These are phyloP conservation scores for Tulasnella sp. DNA, from an alignment of 768 basidiomycete species.

Conservation along the genomic window DNA sequence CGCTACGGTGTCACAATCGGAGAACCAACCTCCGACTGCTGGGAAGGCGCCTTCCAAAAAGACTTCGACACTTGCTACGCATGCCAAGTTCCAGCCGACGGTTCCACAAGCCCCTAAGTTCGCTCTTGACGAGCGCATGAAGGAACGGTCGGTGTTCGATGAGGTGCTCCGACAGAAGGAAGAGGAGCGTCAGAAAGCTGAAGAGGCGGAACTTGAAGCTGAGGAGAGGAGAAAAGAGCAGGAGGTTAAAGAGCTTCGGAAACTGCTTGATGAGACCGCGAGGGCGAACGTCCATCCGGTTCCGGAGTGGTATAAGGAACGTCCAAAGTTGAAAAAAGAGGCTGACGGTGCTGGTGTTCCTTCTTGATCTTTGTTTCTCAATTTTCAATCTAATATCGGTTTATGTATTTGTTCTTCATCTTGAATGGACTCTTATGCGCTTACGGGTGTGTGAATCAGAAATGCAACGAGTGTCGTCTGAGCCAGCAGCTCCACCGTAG, in stretches of 20 bases:
- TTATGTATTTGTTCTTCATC: background rate
- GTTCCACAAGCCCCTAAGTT: background rate
- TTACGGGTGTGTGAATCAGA: background rate
- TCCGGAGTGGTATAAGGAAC: conserved; percentile 12
- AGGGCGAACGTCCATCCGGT: conserved; percentile 2
- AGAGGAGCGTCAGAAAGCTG: background rate
- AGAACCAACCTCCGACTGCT: background rate
- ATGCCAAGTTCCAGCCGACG: background rate
- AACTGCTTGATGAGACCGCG: background rate
- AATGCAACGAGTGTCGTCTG: no score
- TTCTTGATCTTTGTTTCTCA: background rate
- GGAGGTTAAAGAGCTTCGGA: conserved; percentile 2
- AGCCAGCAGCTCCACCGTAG: no score
- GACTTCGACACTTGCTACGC: background rate
- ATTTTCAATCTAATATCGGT: background rate
- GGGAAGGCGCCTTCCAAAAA: background rate
- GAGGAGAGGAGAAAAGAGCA: conserved; percentile 5
- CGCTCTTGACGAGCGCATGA: background rate
- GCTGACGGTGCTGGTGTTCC: background rate
- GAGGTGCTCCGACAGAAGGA: conserved; percentile 2
- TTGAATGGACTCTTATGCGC: background rate
- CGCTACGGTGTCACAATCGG: background rate
- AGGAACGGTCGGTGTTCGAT: conserved; percentile 2
- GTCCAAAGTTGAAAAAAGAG: background rate
- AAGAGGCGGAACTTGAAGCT: background rate